Conservation (phyloP, 2,329 filamentous ascomycete genomes). For the Pseudogymnoascus sp. region DNA sequence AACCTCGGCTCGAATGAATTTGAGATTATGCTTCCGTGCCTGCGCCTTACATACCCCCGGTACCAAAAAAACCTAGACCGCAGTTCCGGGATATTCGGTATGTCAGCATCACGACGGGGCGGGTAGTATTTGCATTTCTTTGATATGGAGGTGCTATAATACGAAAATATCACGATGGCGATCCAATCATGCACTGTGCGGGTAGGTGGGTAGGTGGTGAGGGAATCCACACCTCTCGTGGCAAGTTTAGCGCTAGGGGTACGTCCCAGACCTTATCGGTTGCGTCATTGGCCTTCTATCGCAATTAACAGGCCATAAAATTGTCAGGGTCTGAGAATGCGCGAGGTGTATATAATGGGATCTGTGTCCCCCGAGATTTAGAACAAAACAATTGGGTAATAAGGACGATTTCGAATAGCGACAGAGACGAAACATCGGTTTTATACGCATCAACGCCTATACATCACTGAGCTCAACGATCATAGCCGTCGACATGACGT, state of each 20-base stretch:
- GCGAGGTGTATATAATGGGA: not conserved
- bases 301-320: not conserved
- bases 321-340: not conserved
- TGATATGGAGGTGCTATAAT: not conserved
- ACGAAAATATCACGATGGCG: not conserved
- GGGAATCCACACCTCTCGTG: not conserved
- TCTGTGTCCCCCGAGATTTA: not conserved
- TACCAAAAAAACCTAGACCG: not conserved
- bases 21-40: not conserved
- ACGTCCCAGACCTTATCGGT: not conserved
- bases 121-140: constrained; percentile 1
- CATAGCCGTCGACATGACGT: not conserved
- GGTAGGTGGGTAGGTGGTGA: too few species aligned
- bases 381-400: not conserved
- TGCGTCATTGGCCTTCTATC: not conserved
- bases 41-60: not conserved
- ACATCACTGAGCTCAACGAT: not conserved
- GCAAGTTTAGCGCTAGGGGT: not conserved
- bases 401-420: not conserved
- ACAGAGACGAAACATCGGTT: not conserved
- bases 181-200: not conserved
- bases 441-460: not conserved
- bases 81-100: constrained; percentile 2
- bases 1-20: not conserved
- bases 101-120: not conserved